Percentiles rank a stretch among this genome's conserved stretches.
Evolutionary conservation across 1,284 basidiomycete species (phyloP).

Genomic region (Cutaneotrichosporon cutaneum): DNA sequence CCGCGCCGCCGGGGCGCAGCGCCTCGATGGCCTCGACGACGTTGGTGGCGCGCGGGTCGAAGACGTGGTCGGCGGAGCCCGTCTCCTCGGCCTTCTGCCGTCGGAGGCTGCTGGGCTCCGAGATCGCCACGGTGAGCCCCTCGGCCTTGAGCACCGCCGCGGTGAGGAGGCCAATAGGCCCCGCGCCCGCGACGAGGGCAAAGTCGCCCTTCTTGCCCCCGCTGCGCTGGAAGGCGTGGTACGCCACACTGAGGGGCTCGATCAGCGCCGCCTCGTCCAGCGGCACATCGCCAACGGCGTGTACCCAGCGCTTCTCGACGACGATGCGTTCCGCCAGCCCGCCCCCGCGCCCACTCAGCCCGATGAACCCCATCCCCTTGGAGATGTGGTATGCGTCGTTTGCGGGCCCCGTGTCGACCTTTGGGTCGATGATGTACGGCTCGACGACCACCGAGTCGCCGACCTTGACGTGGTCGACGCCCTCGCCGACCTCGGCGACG

Average conservation of each 20-base stretch:
- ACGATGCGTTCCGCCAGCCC: constrained; percentile 23
- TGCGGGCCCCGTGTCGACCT: constrained; percentile 13
- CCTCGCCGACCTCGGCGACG: constrained; percentile 35
- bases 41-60: constrained; percentile 17
- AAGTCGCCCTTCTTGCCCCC: constrained; percentile 21
- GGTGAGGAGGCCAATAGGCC: constrained; percentile 23
- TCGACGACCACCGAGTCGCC: constrained; percentile 52
- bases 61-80: constrained; percentile 17
- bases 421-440: constrained; percentile 29
- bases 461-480: constrained; percentile 35
- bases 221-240: constrained; percentile 22
- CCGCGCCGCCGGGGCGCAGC: constrained; percentile 18
- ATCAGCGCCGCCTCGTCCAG: constrained; percentile 27
- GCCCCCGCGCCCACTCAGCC: constrained; percentile 22
- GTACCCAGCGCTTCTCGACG: constrained; percentile 26
- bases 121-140: constrained; percentile 20
- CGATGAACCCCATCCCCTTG: constrained; percentile 26
- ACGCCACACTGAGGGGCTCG: constrained; percentile 22
- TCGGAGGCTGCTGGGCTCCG: constrained; percentile 17
- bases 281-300: constrained; percentile 21
- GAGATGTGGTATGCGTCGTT: constrained; percentile 25
- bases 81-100: constrained; percentile 19
- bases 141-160: constrained; percentile 25
- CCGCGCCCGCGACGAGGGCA: constrained; percentile 21
- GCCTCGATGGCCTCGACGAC: constrained; percentile 11